phyloP scores from a whole-genome alignment of 2,329 filamentous ascomycete species.

The Claviceps pazoutovae region DNA sequence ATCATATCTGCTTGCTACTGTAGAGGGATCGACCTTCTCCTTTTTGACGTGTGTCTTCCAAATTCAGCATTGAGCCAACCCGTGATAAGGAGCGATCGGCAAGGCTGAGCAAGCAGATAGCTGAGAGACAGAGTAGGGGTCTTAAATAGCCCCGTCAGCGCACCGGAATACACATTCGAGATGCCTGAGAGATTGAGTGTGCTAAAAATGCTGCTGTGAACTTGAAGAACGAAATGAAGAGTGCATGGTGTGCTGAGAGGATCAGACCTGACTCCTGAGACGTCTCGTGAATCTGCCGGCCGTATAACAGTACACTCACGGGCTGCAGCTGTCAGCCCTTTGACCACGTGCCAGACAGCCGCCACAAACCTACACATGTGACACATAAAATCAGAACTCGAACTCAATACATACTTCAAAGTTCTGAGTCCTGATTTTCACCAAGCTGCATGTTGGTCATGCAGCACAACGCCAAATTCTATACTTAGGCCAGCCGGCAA shows the following conservation, averaged over 20 bases:
- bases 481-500: background rate
- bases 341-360: background rate
- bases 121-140: background rate
- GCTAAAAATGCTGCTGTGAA: too few species aligned
- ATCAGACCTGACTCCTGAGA: too few species aligned
- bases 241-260: too few species aligned
- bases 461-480: background rate
- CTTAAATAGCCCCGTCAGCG: too few species aligned
- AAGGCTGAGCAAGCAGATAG: background rate
- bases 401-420: background rate
- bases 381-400: too few species aligned
- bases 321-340: background rate
- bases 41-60: background rate
- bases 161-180: too few species aligned
- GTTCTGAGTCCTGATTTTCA: background rate
- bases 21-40: background rate
- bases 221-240: too few species aligned
- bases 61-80: background rate
- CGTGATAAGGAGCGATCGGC: too few species aligned
- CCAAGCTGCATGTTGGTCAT: background rate
- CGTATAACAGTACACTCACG: background rate
- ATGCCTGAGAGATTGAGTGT: too few species aligned
- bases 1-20: background rate
- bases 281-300: background rate
- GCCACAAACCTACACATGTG: background rate